phyloP scores from a whole-genome alignment of 1,284 basidiomycete species.

The Puccinia coronata region DNA sequence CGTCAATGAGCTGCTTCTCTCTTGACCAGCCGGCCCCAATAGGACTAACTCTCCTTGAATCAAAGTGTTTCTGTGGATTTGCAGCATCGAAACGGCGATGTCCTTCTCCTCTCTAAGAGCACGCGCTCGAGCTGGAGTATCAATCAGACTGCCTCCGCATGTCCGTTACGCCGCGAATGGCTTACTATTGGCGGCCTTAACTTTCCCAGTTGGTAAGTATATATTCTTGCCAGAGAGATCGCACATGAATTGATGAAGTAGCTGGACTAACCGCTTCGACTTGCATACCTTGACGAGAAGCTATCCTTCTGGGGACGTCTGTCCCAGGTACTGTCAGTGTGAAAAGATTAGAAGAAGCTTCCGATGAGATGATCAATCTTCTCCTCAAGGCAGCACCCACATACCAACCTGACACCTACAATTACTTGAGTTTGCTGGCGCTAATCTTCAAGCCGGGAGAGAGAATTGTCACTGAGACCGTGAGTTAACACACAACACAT shows the following conservation, averaged over 20 bases:
- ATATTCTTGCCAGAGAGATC: background rate
- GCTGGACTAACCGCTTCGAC: background rate
- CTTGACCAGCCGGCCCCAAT: background rate
- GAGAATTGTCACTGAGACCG: background rate
- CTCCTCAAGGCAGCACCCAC: background rate
- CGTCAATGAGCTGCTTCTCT: background rate
- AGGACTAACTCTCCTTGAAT: background rate
- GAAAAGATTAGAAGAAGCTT: background rate
- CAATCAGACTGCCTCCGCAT: background rate
- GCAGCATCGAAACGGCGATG: conserved; percentile 19
- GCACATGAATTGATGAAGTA: background rate
- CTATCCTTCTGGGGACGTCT: background rate
- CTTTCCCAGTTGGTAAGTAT: background rate
- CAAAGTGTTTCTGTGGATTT: conserved; percentile 26
- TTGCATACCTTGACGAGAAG: background rate
- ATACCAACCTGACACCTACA: conserved; percentile 1
- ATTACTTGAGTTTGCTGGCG: background rate
- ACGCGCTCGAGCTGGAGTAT: background rate
- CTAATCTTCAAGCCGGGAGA: background rate
- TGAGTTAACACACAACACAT: no score
- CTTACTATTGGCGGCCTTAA: background rate
- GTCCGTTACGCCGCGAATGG: background rate
- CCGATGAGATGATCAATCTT: background rate
- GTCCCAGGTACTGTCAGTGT: background rate
- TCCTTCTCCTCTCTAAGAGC: conserved; percentile 10